Percentiles rank a stretch among this genome's conserved stretches.
phyloP scores from a whole-genome alignment of 1,139 yeast genomes.

The Debaryomyces singareniensis region DNA sequence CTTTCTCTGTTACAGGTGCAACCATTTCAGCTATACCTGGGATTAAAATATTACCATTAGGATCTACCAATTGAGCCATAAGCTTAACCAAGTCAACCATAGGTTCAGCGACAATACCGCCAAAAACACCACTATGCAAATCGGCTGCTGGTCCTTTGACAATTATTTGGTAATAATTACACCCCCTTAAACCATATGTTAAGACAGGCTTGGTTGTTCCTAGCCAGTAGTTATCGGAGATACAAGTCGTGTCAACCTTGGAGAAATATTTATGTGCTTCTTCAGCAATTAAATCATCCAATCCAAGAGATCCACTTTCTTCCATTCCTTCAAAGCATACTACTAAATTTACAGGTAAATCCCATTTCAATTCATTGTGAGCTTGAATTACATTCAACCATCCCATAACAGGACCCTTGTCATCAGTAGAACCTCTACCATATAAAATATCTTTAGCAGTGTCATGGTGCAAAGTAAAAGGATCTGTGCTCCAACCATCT shows the following conservation, averaged over 20 bases:
- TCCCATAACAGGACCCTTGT: conserved; percentile 96
- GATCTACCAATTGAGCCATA: conserved; percentile 69
- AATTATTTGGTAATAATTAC: conserved; percentile 80
- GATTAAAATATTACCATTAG: conserved; percentile 73
- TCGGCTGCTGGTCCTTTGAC: conserved; percentile 94
- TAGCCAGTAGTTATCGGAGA: conserved; percentile 96
- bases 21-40: conserved; percentile 93
- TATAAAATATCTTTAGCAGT: conserved; percentile 59
- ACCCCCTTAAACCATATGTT: conserved; percentile 96
- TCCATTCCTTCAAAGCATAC: conserved; percentile 99
- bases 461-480: conserved; percentile 60
- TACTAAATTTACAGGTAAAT: conserved; percentile 86
- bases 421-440: conserved; percentile 97
- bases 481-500: conserved; percentile 96
- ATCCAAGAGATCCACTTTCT: conserved; percentile 91
- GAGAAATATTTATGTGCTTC: conserved; percentile 80
- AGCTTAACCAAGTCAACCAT: conserved; percentile 86
- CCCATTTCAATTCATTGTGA: conserved; percentile 75
- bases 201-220: conserved; percentile 95
- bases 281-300: conserved; percentile 70
- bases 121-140: conserved; percentile 94
- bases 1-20: conserved; percentile 82
- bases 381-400: conserved; percentile 95
- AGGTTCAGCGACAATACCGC: conserved; percentile 97
- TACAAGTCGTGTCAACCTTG: conserved; percentile 89